These are phyloP conservation scores for Penicillium sp. DNA, from an alignment of 2,329 filamentous ascomycete species.

Conservation along the genomic window DNA sequence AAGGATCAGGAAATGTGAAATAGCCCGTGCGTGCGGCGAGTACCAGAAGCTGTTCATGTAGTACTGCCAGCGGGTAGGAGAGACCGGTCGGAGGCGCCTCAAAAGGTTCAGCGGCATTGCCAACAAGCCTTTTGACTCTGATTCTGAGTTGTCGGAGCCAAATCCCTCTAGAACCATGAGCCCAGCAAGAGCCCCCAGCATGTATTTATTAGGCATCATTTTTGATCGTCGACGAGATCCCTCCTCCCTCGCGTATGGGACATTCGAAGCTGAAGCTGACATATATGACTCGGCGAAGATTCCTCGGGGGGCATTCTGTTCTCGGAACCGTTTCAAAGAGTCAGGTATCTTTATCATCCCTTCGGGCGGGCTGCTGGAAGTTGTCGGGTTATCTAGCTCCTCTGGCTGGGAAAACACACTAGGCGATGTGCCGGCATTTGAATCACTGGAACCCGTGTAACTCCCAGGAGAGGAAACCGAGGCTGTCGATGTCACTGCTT, in stretches of 20 bases:
- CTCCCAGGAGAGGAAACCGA: constrained; percentile 47
- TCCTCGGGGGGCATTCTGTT: constrained; percentile 37
- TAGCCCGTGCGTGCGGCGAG: constrained; percentile 43
- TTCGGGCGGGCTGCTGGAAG: constrained; percentile 41
- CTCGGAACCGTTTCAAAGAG: constrained; percentile 47
- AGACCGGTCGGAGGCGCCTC: constrained; percentile 36
- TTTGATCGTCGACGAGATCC: constrained; percentile 54
- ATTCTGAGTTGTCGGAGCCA: constrained; percentile 67
- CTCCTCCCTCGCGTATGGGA: constrained; percentile 42
- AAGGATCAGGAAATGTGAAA: constrained; percentile 54
- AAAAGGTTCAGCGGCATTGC: constrained; percentile 66
- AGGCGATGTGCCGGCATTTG: constrained; percentile 40
- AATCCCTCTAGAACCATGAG: constrained; percentile 90
- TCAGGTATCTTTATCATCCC: constrained; percentile 51
- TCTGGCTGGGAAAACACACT: constrained; percentile 47
- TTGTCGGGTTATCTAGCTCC: constrained; percentile 38
- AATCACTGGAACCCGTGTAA: constrained; percentile 43
- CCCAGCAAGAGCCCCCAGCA: constrained; percentile 89
- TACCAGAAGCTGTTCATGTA: constrained; percentile 34
- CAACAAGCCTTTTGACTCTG: constrained; percentile 68
- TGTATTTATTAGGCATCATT: constrained; percentile 71
- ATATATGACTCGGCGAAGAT: constrained; percentile 46
- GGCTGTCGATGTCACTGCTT: constrained; percentile 41
- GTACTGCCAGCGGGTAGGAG: constrained; percentile 29
- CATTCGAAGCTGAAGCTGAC: constrained; percentile 31